A percentile compares a stretch with the other conserved stretches of the same genome.
Evolutionary conservation across 768 basidiomycete species (phyloP).

Genomic region (Tricholoma terreum): DNA sequence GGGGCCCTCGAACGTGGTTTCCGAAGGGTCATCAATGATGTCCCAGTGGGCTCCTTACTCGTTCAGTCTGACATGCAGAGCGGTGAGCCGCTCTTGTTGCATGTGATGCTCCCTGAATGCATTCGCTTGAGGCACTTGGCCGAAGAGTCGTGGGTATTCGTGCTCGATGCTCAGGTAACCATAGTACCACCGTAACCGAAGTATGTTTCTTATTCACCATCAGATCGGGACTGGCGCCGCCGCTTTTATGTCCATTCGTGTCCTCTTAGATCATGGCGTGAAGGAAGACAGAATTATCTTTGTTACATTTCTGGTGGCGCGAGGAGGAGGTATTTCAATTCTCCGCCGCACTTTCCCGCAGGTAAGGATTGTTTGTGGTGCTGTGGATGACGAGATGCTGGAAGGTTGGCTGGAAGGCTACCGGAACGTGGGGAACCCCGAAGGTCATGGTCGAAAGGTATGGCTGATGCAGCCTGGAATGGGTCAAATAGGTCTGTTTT

Average conservation of each 20-base stretch:
- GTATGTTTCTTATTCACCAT: not conserved
- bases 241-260: constrained; percentile 92
- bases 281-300: constrained; percentile 83
- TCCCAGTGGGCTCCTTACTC: constrained; percentile 82
- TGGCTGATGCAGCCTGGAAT: constrained; percentile 88
- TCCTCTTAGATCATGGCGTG: constrained; percentile 91
- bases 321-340: constrained; percentile 73
- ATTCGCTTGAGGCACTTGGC: constrained; percentile 68
- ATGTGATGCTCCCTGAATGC: constrained; percentile 73
- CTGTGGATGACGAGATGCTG: constrained; percentile 72
- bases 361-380: constrained; percentile 82
- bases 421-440: constrained; percentile 45
- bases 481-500: constrained; percentile 74
- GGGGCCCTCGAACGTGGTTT: constrained; percentile 90
- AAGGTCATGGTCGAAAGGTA: constrained; percentile 57
- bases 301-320: constrained; percentile 83
- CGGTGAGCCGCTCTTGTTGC: constrained; percentile 86
- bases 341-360: constrained; percentile 81
- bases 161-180: constrained; percentile 83
- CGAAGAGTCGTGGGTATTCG: constrained; percentile 72
- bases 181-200: not conserved
- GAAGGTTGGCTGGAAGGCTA: constrained; percentile 70
- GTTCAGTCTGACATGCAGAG: constrained; percentile 84
- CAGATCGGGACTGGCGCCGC: constrained; percentile 93
- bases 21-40: constrained; percentile 82